Evolutionary conservation across 768 basidiomycete species (phyloP), one percentile per base, ranked within the genome.

Genomic region (Exidia glandulosa): DNA sequence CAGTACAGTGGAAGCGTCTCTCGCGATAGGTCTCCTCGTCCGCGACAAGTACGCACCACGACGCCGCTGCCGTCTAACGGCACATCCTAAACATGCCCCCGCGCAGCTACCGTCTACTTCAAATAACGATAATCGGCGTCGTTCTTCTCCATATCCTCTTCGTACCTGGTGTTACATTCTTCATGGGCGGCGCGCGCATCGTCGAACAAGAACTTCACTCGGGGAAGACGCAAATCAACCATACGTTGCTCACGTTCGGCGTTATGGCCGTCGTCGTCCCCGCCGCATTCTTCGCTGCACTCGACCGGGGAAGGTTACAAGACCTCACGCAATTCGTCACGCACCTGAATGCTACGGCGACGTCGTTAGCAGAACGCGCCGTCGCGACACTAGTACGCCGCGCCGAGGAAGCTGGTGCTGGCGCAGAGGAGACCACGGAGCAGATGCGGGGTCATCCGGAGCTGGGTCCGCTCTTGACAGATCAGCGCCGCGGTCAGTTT

Each of bases 231-330:
- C 50, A 54, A 63, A 74, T 89, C 2, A 88, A 89, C 63, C 85
- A 87, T 57, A 79, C 84, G 0, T 68, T 90, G n/a, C 76, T 90
- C 3, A 82, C 80, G 0, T 76, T 89, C 62, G 87, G 87, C 85
- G 84, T 61, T n/a, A 76, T 69, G 4, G 13, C 45, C 16, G 32
- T 30, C 27, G 56, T 52, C 57, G 34, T 41, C 47, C 27, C 25
- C 13, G 25, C 36, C 9, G n/a, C 32, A 19, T 19, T 47, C 56
- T 50, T 6, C 36, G 31, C 47, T 54, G 16, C 27, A 32, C 45
- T 41, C 19, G 27, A 45, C 25, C 37, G 31, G 16, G 36, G 33
- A 31, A 57, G 47, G 47, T 30, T 57, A 50, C 45, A 32, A n/a
- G 2, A 56, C 27, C 36, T 32, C 3, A 34, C 29, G 33, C 27